Conservation (phyloP, 345 rosid genomes). For the Salix arbutifolia region DNA sequence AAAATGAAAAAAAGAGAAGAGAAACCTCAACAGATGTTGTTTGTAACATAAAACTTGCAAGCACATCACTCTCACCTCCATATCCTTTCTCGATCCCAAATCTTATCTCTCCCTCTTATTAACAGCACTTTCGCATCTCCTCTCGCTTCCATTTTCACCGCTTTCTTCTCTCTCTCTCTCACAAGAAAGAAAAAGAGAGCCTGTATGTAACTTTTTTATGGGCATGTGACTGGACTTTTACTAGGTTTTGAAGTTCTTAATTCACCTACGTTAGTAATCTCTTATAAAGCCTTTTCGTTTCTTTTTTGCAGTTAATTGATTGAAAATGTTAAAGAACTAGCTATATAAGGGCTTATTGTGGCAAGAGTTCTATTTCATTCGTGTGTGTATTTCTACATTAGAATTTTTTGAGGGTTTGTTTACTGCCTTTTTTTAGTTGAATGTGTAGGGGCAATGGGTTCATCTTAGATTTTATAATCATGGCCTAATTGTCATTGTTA, state of each 20-base stretch:
- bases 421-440: too few relatives aligned
- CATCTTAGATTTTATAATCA: too few relatives aligned
- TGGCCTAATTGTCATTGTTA: too few relatives aligned
- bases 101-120: background rate
- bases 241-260: background rate
- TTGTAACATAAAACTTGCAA: background rate
- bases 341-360: too few relatives aligned
- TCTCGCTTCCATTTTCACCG: background rate
- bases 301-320: too few relatives aligned
- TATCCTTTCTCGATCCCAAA: background rate
- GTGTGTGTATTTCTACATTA: too few relatives aligned
- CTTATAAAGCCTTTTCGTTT: too few relatives aligned
- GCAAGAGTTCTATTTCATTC: too few relatives aligned
- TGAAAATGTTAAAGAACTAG: too few relatives aligned
- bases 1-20: background rate
- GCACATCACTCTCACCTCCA: background rate
- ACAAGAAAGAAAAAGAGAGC: background rate
- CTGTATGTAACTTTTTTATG: too few relatives aligned
- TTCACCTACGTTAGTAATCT: background rate
- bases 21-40: background rate
- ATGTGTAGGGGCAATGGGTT: background rate
- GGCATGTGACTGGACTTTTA: too few relatives aligned
- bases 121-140: background rate
- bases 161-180: background rate
- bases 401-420: too few relatives aligned